Evolutionary conservation across 345 rosid genomes (phyloP).

Genomic region (Carallia pectinifolia): DNA sequence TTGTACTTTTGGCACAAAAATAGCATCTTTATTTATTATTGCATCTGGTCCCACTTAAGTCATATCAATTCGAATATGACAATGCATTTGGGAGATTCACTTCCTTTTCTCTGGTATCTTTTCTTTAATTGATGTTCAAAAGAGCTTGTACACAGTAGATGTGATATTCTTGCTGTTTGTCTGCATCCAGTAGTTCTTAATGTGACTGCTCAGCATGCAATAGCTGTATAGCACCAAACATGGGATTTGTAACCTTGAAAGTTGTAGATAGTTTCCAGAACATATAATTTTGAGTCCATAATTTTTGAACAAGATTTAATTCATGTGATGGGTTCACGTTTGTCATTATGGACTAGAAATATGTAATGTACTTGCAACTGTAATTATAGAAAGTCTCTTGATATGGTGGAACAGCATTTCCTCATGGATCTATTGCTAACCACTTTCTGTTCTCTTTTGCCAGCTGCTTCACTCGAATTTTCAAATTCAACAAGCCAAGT

Average conservation of each 20-base stretch:
- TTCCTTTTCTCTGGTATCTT: not conserved
- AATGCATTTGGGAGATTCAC: not conserved
- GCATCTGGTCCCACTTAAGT: not conserved
- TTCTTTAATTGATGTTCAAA: no score
- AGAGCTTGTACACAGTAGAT: no score
- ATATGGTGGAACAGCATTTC: not conserved
- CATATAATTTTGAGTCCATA: not conserved
- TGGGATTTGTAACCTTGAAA: not conserved
- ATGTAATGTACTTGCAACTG: not conserved
- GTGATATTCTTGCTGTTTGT: no score
- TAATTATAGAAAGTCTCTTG: not conserved
- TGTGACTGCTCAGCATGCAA: no score
- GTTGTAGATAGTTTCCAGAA: not conserved
- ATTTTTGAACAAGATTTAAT: not conserved
- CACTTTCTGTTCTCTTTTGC: slow-evolving; percentile 6
- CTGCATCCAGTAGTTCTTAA: no score
- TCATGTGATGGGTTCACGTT: not conserved
- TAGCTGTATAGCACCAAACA: no score
- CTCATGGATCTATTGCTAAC: slow-evolving; percentile 3
- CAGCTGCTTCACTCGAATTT: slow-evolving; percentile 84
- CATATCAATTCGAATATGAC: not conserved
- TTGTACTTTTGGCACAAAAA: not conserved
- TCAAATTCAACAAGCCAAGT: slow-evolving; percentile 71
- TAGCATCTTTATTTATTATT: not conserved
- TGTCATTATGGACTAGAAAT: not conserved